Percentiles rank a stretch among this genome's conserved stretches.
Evolutionary conservation across 495 filamentous ascomycete species (phyloP).

Genomic region (Neurospora sp.): DNA sequence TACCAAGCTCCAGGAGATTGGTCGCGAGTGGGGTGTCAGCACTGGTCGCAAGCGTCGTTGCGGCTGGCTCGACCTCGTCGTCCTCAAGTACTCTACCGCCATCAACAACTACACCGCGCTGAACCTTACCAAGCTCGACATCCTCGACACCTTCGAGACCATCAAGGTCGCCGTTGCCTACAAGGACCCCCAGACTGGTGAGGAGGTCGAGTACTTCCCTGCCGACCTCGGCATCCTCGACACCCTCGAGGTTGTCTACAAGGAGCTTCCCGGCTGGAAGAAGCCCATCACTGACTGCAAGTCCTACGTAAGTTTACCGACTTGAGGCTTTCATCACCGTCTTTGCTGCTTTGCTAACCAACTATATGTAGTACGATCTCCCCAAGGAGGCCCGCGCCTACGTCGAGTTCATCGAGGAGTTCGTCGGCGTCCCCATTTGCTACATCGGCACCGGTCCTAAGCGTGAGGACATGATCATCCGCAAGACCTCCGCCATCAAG

Average conservation of each 20-base stretch:
- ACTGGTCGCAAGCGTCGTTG: conserved; percentile 78
- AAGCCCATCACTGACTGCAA: conserved; percentile 44
- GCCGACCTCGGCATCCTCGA: conserved; percentile 26
- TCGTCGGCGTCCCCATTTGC: conserved; percentile 58
- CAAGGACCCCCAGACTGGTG: conserved; percentile 35
- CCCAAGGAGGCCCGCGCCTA: conserved; percentile 69
- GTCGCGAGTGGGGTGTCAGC: conserved; percentile 57
- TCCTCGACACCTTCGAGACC: conserved; percentile 73
- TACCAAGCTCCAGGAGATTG: conserved; percentile 37
- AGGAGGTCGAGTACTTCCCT: conserved; percentile 28
- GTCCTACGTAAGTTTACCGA: conserved; percentile 12
- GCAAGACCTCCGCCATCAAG: conserved; percentile 8
- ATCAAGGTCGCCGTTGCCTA: conserved; percentile 75
- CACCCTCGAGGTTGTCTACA: conserved; percentile 52
- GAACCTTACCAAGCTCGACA: conserved; percentile 79
- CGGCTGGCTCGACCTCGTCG: conserved; percentile 85
- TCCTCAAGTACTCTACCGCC: conserved; percentile 62
- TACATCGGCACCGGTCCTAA: conserved; percentile 74
- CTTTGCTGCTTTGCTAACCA: conserved; percentile 4
- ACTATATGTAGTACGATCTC: conserved; percentile 46
- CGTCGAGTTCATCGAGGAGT: conserved; percentile 61
- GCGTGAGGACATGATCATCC: conserved; percentile 43
- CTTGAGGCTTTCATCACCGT: background rate
- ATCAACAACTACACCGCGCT: conserved; percentile 68
- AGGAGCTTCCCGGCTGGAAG: conserved; percentile 72